phyloP scores from a whole-genome alignment of 83 land plant species.

The Isoetes engelmannii region DNA sequence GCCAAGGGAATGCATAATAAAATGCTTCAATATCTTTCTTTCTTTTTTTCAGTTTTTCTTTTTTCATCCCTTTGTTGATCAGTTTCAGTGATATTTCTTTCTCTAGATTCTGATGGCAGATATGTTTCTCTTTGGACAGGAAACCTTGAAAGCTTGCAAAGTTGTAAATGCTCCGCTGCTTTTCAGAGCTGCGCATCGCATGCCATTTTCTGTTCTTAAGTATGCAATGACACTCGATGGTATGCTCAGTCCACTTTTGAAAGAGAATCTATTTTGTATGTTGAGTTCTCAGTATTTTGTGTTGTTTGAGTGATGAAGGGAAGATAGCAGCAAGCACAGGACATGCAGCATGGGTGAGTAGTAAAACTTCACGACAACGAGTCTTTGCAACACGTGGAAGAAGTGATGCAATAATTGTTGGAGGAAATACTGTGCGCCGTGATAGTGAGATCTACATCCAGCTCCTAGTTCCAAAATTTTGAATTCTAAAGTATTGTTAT shows the following conservation, averaged over 20 bases:
- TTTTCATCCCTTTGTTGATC: not conserved
- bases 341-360: conserved; percentile 96
- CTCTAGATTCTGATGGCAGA: not conserved
- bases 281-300: not conserved
- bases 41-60: not conserved
- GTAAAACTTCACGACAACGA: conserved; percentile 63
- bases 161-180: conserved; percentile 84
- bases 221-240: conserved; percentile 99
- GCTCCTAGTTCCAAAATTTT: not conserved
- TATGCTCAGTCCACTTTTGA: conserved; percentile 22
- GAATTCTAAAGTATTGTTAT: not conserved
- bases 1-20: not conserved
- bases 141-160: conserved; percentile 77
- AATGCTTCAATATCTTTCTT: not conserved
- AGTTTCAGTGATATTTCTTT: not conserved
- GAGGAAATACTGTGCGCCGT: conserved; percentile 95
- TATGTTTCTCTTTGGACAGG: conserved; percentile 33
- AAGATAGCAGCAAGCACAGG: conserved; percentile 98
- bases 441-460: conserved; percentile 57
- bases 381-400: conserved; percentile 81
- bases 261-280: not conserved
- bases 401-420: conserved; percentile 94
- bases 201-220: conserved; percentile 90
- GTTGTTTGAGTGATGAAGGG: conserved; percentile 40
- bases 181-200: conserved; percentile 60